Evolutionary conservation across 805 yeast species (phyloP).

Genomic region (Pichia scutulata): DNA sequence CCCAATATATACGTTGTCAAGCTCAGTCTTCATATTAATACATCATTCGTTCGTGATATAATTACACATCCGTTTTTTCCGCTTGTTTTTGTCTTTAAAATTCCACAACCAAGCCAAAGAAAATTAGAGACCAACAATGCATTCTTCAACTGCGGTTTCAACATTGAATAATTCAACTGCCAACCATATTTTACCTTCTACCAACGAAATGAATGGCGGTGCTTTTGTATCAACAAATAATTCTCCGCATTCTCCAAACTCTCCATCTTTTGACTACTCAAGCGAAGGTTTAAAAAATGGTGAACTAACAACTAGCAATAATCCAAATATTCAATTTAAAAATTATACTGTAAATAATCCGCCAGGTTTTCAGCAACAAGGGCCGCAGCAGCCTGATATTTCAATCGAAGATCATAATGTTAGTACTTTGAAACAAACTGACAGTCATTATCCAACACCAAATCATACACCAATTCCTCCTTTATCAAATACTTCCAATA

Average conservation of each 20-base stretch:
- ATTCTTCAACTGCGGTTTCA: not conserved
- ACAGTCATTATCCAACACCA: constrained; percentile 12
- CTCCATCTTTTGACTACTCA: not conserved
- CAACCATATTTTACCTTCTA: not conserved
- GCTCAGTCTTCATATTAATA: not conserved
- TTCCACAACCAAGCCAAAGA: not conserved
- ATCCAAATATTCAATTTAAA: constrained; percentile 14
- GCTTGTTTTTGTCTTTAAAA: not conserved
- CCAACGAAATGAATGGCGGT: not conserved
- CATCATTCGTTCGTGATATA: not conserved
- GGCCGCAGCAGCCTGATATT: not conserved
- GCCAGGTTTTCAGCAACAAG: constrained; percentile 4
- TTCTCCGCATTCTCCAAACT: not conserved
- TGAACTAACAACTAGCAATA: not conserved
- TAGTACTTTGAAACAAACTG: not conserved
- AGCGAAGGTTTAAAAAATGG: not conserved
- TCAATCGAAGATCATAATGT: not conserved
- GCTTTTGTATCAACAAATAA: not conserved
- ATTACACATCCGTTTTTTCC: not conserved
- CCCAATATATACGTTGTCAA: not conserved
- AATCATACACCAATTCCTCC: constrained; percentile 11
- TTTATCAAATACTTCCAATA: not conserved
- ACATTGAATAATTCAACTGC: not conserved
- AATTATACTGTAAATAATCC: constrained; percentile 18
- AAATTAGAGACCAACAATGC: not conserved